Base-by-base conservation (phyloP, 1,139 yeast genomes). In the Yamadazyma taylorii region DNA sequence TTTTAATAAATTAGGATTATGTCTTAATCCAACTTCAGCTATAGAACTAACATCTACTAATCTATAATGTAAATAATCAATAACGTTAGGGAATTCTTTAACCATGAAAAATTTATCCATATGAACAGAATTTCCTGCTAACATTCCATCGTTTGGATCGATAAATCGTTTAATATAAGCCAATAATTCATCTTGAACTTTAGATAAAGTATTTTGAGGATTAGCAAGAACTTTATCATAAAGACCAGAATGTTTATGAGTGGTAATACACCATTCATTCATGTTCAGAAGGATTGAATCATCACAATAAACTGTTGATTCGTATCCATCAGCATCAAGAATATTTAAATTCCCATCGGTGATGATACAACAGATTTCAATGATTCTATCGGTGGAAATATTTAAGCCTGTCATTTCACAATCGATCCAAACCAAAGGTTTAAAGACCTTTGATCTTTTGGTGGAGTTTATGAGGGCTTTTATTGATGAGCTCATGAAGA, bases 91-190 rank as follows among this genome's bases (percentile, higher is more conserved):
- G 63, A 92, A 81, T 52, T 92, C 96, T 35, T 78, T 73, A 56
- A 80, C 66, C 85, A 94, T 76, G 61, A 92, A 94, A 40, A 85
- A 71, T 42, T 89, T 77, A 59, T 94, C 99, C 81, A 88, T 85
- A 58, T 94, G 97, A 17, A 94, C 80, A 0, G 95, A 77, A 53
- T 90, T 92, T 1, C 99, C 99, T 0, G 96, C 96, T 42, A 94
- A 63, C 0, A 92, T 61, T 1, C 86, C 96, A 4, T 59, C 55
- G 6, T 76, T 68, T 13, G 67, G 62, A n/a, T 66, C 70, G 10
- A 86, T 69, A 50, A 73, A 76, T 44, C 66, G 66, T 46, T 71
- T 60, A 33, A 94, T 65, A 55, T 87, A 92, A 4, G 56, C 67
- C 37, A 82, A 58, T 36, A 94, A 61, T 45, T 83, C 90, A 0